Evolutionary conservation across 805 yeast species (phyloP), one percentile per base, ranked within the genome.

Genomic region (Candida ovalis): DNA sequence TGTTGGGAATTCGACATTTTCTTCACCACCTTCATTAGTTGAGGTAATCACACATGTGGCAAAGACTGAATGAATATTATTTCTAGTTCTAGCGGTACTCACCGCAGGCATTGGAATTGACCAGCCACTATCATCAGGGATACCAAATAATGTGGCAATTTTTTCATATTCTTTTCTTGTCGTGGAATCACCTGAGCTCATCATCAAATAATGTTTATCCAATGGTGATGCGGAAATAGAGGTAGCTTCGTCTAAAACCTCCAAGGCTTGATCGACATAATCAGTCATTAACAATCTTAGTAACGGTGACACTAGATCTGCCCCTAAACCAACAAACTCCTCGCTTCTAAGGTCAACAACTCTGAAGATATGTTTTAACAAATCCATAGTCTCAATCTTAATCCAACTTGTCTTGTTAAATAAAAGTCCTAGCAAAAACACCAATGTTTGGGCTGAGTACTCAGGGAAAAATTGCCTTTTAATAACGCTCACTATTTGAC

Each of bases 61-160:
- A 62, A 88, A 94, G 3, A 94, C 98, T 0, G 98, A 91, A 65
- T 94, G 98, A 1, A 94, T 95, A 60, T 94, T 94, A 62, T 88
- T 88, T 55, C 97, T 73, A 1, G 98, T 88, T 15, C 87, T 79
- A 0, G 96, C 86, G 0, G 97, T 89, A 1, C 94, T 84, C 39
- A 89, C 81, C 0, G 92, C 88, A 2, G 99, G 97, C 92, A 88
- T 86, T 1, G 98, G 96, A 43, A 95, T 82, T 0, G 97, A 84
- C 99, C 99, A 94, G 1, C 99, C 99, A 59, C 86, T 82, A 12
- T 88, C 96, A 52, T 87, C 92, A 0, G 99, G 98, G 22, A 92
- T 83, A 15, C 99, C 99, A 70, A 90, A 95, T 47, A 94, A 71
- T 0, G 97, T 89, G 0, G 94, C 90, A 2, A 94, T 84, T 56